These are phyloP conservation scores for Porodaedalea pini DNA, from an alignment of 1,284 basidiomycete genomes.

Conservation along the genomic window DNA sequence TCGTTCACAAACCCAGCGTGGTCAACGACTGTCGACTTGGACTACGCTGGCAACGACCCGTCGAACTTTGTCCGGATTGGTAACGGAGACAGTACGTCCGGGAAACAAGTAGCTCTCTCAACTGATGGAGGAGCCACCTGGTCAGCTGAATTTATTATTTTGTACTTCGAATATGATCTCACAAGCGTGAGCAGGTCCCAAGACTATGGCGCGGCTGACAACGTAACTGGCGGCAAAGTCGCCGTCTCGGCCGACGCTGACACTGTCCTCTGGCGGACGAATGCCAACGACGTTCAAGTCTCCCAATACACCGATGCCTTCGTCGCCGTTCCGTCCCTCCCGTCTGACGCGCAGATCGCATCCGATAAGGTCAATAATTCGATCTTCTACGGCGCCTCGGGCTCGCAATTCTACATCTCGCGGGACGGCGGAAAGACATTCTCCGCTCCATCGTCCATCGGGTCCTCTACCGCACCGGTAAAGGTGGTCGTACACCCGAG, in stretches of 20 bases:
- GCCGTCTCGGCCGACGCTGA: conserved; percentile 55
- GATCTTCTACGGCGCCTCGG: conserved; percentile 55
- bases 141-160: conserved; percentile 25
- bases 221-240: conserved; percentile 51
- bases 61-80: conserved; percentile 54
- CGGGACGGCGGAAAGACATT: conserved; percentile 54
- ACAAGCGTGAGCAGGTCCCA: conserved; percentile 29
- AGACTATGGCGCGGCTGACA: conserved; percentile 51
- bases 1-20: conserved; percentile 50
- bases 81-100: conserved; percentile 41
- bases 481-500: conserved; percentile 53
- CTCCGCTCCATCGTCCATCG: conserved; percentile 39
- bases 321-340: conserved; percentile 46
- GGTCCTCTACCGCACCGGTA: conserved; percentile 44
- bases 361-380: conserved; percentile 57
- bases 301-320: conserved; percentile 51
- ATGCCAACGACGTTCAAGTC: conserved; percentile 44
- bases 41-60: conserved; percentile 55
- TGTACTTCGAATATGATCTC: not conserved
- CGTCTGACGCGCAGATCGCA: conserved; percentile 50
- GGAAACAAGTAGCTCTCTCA: conserved; percentile 55
- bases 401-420: conserved; percentile 55
- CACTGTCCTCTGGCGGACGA: conserved; percentile 55
- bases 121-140: conserved; percentile 52
- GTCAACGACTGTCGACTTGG: conserved; percentile 49